These are phyloP conservation scores for Knoxdaviesia capensis DNA, from an alignment of 2,329 filamentous ascomycete genomes.

Conservation along the genomic window DNA sequence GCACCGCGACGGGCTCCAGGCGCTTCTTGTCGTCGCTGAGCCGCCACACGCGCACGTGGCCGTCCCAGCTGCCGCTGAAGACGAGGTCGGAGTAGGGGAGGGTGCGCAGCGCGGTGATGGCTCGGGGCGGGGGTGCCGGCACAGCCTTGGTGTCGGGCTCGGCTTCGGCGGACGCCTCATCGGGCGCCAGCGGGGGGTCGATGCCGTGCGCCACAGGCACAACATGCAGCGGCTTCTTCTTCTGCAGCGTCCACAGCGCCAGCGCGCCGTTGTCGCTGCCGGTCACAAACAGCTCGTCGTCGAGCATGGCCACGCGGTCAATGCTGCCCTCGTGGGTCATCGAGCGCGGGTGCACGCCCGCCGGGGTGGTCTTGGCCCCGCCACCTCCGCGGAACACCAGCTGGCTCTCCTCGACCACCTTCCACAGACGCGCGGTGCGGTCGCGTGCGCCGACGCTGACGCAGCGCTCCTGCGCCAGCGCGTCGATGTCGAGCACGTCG, in stretches of 20 bases:
- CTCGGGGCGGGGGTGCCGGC: conserved; percentile 51
- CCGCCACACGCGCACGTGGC: conserved; percentile 67
- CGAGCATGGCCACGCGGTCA: conserved; percentile 80
- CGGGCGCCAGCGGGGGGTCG: conserved; percentile 47
- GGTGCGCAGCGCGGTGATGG: conserved; percentile 74
- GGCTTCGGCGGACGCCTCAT: conserved; percentile 53
- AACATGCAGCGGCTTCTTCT: conserved; percentile 84
- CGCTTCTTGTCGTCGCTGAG: conserved; percentile 65
- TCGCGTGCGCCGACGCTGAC: conserved; percentile 81
- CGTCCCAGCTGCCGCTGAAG: conserved; percentile 88
- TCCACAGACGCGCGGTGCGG: conserved; percentile 83
- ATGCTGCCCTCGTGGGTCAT: conserved; percentile 64
- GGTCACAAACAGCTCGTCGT: conserved; percentile 75
- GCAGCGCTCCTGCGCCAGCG: conserved; percentile 70
- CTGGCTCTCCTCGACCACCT: conserved; percentile 87
- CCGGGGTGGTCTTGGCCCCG: conserved; percentile 9
- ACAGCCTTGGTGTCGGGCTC: conserved; percentile 39
- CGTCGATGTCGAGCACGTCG: conserved; percentile 64
- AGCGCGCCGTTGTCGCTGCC: conserved; percentile 81
- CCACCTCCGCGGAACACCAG: conserved; percentile 75
- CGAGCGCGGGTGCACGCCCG: conserved; percentile 25
- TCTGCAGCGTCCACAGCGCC: conserved; percentile 71
- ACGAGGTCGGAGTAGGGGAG: conserved; percentile 83
- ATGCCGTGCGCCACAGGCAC: conserved; percentile 68
- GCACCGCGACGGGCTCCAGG: conserved; percentile 50